A percentile compares a stretch with the other conserved stretches of the same genome.
Evolutionary conservation across 1,284 basidiomycete species (phyloP).

Genomic region (Boletellus sp.): DNA sequence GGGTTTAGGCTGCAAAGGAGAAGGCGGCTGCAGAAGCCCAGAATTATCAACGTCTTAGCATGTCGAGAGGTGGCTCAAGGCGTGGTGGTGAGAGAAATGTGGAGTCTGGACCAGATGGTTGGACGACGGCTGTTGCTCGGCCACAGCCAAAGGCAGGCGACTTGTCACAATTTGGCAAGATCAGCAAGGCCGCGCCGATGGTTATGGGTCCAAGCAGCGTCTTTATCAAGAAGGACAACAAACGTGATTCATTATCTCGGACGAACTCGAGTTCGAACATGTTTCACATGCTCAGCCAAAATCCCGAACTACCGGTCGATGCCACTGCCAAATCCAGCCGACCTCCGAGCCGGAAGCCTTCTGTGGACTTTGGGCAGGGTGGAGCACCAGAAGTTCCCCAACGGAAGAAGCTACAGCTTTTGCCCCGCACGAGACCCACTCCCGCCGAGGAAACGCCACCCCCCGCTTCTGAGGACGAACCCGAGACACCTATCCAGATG

Average conservation of each 20-base stretch:
- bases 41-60: conserved; percentile 46
- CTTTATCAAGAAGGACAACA: conserved; percentile 68
- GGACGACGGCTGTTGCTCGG: conserved; percentile 75
- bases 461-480: conserved; percentile 53
- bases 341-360: conserved; percentile 49
- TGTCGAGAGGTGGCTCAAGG: conserved; percentile 81
- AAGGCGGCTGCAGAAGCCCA: conserved; percentile 68
- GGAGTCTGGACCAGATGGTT: conserved; percentile 72
- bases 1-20: conserved; percentile 61
- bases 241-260: conserved; percentile 73
- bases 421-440: conserved; percentile 46
- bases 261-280: conserved; percentile 81
- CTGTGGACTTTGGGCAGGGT: conserved; percentile 36
- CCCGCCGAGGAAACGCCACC: conserved; percentile 43
- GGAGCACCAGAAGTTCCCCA: conserved; percentile 44
- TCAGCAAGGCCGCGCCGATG: conserved; percentile 61
- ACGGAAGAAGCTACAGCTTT: conserved; percentile 68
- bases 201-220: conserved; percentile 80
- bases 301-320: conserved; percentile 49
- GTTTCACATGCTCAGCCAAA: conserved; percentile 78
- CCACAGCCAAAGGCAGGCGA: conserved; percentile 81
- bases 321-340: conserved; percentile 46
- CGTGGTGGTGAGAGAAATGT: conserved; percentile 74
- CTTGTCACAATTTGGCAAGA: conserved; percentile 85
- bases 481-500: conserved; percentile 50